Conservation (phyloP, 2,329 filamentous ascomycete genomes). For the Dactylellina haptotyla region DNA sequence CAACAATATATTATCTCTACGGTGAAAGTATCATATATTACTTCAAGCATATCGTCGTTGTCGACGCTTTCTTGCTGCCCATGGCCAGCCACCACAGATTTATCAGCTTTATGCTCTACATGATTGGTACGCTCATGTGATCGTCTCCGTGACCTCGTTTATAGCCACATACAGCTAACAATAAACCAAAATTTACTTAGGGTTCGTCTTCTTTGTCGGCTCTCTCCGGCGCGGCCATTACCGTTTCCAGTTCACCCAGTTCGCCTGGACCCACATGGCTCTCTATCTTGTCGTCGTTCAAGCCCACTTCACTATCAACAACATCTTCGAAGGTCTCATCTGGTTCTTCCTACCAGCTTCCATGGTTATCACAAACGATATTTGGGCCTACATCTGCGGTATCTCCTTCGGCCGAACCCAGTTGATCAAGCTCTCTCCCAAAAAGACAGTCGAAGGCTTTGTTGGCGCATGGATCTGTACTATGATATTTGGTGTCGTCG, state of each 20-base stretch:
- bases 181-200: slow-evolving; percentile 64
- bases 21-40: slow-evolving; percentile 99
- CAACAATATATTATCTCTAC: slow-evolving; percentile 99
- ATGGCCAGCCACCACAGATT: slow-evolving; percentile 97
- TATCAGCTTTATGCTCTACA: slow-evolving; percentile 98
- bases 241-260: slow-evolving; percentile 98
- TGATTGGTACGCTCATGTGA: slow-evolving; percentile 78
- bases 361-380: slow-evolving; percentile 97
- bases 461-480: slow-evolving; percentile 97
- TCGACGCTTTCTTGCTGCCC: slow-evolving; percentile 90
- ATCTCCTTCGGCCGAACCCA: slow-evolving; percentile 97
- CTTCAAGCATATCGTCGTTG: slow-evolving; percentile 97
- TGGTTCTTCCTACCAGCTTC: slow-evolving; percentile 98
- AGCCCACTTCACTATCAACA: slow-evolving; percentile 99
- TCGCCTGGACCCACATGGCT: slow-evolving; percentile 99
- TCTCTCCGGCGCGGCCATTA: slow-evolving; percentile 96
- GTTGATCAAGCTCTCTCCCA: slow-evolving; percentile 96
- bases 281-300: slow-evolving; percentile 97
- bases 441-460: slow-evolving; percentile 99
- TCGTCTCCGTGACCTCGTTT: neutral
- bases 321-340: slow-evolving; percentile 99
- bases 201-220: slow-evolving; percentile 97
- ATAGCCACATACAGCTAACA: slow-evolving; percentile 6
- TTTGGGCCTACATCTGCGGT: slow-evolving; percentile 96
- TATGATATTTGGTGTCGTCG: slow-evolving; percentile 80